These are phyloP conservation scores for Plasmodium vivax DNA, from an alignment of 169 alveolate genomes.

Conservation along the genomic window DNA sequence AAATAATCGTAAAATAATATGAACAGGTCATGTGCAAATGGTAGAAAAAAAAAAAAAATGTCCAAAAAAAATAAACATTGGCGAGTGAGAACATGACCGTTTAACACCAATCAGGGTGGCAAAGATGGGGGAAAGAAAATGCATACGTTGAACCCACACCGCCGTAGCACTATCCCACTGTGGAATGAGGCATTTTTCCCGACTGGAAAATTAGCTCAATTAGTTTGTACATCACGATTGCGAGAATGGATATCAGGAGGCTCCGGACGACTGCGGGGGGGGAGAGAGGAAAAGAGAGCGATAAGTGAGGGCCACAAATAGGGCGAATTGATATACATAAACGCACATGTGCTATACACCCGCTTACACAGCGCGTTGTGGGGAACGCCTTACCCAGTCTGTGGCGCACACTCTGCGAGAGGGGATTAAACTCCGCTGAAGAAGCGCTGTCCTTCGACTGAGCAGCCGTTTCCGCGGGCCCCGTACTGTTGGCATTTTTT, in stretches of 20 bases:
- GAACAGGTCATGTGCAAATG: background rate
- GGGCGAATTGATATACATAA: background rate
- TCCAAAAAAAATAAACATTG: background rate
- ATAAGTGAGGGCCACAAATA: background rate
- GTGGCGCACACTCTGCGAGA: background rate
- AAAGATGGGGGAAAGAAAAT: background rate
- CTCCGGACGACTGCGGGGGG: background rate
- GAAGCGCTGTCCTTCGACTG: background rate
- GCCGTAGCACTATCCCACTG: background rate
- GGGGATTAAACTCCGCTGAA: background rate
- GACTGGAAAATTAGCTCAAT: background rate
- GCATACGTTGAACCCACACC: background rate
- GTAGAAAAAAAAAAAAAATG: background rate
- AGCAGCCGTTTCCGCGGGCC: background rate
- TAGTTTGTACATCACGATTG: background rate
- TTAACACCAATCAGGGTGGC: background rate
- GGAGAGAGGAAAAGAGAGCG: background rate
- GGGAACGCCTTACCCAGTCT: background rate
- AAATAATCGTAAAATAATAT: background rate
- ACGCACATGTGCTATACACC: background rate
- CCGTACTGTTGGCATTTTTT: background rate
- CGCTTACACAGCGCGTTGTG: background rate
- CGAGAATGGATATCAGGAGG: background rate
- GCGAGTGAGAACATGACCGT: background rate
- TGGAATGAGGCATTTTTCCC: background rate